Evolutionary conservation across 345 rosid species (phyloP), one percentile per base, ranked within the genome.

Genomic region (Aquilaria yunnanensis): DNA sequence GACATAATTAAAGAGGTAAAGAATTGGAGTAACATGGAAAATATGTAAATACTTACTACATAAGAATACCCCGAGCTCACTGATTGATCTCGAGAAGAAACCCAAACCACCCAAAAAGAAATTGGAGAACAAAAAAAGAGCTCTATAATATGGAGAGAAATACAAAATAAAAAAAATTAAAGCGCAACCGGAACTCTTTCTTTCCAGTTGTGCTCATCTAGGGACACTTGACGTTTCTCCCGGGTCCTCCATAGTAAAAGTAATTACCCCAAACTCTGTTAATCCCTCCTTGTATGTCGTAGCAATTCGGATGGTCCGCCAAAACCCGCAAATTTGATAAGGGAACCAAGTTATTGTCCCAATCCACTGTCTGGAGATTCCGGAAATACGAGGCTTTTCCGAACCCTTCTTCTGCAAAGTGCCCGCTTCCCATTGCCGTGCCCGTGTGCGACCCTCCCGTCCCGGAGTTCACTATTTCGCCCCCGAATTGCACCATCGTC

Each of bases 381-480:
- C 99, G 62, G 51, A 94, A 90, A 78, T 94, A 94, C 2, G 99
- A 82, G 3, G 99, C 96, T 75, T 82, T 88, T 41, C 89, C 87
- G 58, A 94, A 94, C 1, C 97, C 99, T 74, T 88, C 97, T n/a
- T 85, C 91, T 0, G 96, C 78, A 51, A 90, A 94, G 71, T 90
- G 99, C 3, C 99, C 99, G 69, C 99, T 94, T 0, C 99, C 99
- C 99, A 94, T 94, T 75, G 88, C 88, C 0, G 99, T 94, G 1
- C 82, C 67, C 16, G 99, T 90, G 83, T 94, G 99, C 16, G 74
- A 81, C 37, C 96, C 99, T 31, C 81, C 78, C 2, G 91, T 75
- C 64, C 80, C 72, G 0, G 87, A 75, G 70, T 94, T 90, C 30
- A 94, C 97, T n/a, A 83, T 64, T 70, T 94, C 99, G 10, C 97